Evolutionary conservation across 257 asterid genomes (phyloP), one percentile per base, ranked within the genome.

Genomic region (Gentiana straminea): DNA sequence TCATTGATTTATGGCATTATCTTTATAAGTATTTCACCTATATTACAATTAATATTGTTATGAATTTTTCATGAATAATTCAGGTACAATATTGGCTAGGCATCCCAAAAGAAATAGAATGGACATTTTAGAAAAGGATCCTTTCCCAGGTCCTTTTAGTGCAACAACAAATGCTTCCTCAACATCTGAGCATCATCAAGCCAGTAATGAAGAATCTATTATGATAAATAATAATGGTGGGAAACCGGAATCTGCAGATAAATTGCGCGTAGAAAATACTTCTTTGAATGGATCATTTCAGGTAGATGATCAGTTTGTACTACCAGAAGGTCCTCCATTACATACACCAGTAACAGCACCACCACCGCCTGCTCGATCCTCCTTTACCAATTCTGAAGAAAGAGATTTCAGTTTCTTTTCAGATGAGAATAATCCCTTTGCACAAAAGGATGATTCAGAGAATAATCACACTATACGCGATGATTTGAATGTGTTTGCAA

Each of bases 51-150:
- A 41, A 7, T 10, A 41, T 41, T 41, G 46, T 10, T 41, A 24
- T 24, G 24, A 24, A 5, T 41, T 10, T 10, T 41, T 41, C 46
- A 41, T 7, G 46, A 5, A 10, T 41, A 48, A 54, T 60, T 43
- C 64, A 13, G 44, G 70, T 67, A 68, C 65, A 53, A 62, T 39
- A 38, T 77, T 60, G 54, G 71, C 24, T 52, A 33, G 24, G 34
- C 50, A 4, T 59, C 51, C 70, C 67, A 24, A 68, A 62, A 47
- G 63, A 54, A 15, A 71, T 58, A 59, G 69, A 65, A 91, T 91
- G 98, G 94, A 79, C 72, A 89, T 73, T 61, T 74, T 66, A 58
- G 71, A 76, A 66, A 81, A 63, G 65, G 70, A 67, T 68, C 62
- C 75, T 64, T 68, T 73, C 60, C 52, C 72, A 33, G 81, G 73